Percentiles rank a stretch among this genome's conserved stretches.
Evolutionary conservation across 2,329 filamentous ascomycete species (phyloP).

Genomic region (Venturia aucupariae): DNA sequence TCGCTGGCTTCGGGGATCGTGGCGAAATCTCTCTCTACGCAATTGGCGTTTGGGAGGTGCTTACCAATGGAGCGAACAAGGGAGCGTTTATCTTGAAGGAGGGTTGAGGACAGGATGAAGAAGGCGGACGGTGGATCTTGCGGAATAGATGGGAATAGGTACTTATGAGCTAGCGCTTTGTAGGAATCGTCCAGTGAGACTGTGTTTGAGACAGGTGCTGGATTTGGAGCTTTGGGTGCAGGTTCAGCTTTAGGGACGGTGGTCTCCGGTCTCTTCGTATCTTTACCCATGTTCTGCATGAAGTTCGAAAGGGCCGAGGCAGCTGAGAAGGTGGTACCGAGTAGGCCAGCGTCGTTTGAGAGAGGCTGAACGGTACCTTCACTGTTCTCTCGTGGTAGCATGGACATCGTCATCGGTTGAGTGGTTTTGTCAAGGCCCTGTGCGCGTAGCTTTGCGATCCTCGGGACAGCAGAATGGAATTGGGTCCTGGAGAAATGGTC

Average conservation of each 20-base stretch:
- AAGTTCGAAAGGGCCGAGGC: conserved; percentile 39
- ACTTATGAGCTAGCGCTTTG: not conserved
- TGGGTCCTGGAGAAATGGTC: not conserved
- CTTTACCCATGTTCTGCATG: conserved; percentile 28
- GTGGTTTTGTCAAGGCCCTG: not conserved
- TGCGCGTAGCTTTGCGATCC: not conserved
- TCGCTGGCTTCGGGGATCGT: conserved; percentile 31
- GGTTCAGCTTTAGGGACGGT: not conserved
- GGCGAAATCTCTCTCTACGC: conserved; percentile 54
- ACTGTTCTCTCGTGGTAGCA: not conserved
- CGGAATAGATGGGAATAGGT: not conserved
- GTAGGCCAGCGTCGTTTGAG: not conserved
- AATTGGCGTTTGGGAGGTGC: conserved; percentile 39
- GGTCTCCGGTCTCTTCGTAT: not conserved
- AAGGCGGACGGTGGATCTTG: conserved; percentile 21
- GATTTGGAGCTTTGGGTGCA: not conserved
- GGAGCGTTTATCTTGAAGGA: conserved; percentile 33
- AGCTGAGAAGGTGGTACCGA: conserved; percentile 28
- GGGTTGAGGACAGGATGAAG: conserved; percentile 45
- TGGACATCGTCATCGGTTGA: not conserved
- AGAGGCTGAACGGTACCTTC: not conserved
- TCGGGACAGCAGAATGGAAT: not conserved
- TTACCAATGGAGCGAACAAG: conserved; percentile 44
- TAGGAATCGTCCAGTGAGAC: not conserved
- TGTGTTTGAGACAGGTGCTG: not conserved